These are phyloP conservation scores for Penicillium salamii DNA, from an alignment of 495 filamentous ascomycete species.

Conservation along the genomic window DNA sequence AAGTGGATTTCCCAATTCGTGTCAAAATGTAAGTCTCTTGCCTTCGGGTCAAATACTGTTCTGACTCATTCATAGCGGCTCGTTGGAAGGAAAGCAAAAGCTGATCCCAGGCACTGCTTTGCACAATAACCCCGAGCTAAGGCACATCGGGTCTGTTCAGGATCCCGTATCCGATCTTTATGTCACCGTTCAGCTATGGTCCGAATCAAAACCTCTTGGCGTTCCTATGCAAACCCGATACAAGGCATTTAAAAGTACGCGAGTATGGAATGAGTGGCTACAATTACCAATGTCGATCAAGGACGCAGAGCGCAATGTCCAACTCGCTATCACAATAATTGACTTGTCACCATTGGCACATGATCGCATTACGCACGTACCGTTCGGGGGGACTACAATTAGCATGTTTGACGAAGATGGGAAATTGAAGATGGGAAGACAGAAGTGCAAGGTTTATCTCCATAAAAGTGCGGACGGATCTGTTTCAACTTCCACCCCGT, in stretches of 20 bases:
- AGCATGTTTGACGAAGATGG: conserved; percentile 87
- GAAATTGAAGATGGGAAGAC: conserved; percentile 82
- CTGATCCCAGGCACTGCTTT: conserved; percentile 76
- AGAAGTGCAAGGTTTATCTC: conserved; percentile 84
- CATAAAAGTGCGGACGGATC: conserved; percentile 84
- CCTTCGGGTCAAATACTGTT: no score
- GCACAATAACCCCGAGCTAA: conserved; percentile 70
- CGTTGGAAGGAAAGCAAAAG: conserved; percentile 82
- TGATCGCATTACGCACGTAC: conserved; percentile 64
- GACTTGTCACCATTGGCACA: conserved; percentile 79
- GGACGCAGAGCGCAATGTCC: conserved; percentile 71
- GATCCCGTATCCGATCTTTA: conserved; percentile 81
- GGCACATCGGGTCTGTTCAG: conserved; percentile 79
- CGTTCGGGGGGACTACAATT: conserved; percentile 93
- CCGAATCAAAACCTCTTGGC: conserved; percentile 90
- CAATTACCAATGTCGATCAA: conserved; percentile 79
- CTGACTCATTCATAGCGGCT: conserved; percentile 54
- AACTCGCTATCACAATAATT: conserved; percentile 93
- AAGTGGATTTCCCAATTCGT: conserved; percentile 72
- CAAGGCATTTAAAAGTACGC: conserved; percentile 75
- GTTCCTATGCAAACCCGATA: conserved; percentile 90
- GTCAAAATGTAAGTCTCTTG: conserved; percentile 84
- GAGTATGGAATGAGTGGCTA: conserved; percentile 96
- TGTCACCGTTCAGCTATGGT: conserved; percentile 89
- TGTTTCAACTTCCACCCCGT: conserved; percentile 75